Evolutionary conservation across 2,329 filamentous ascomycete species (phyloP).

Genomic region (Apiospora aurea): DNA sequence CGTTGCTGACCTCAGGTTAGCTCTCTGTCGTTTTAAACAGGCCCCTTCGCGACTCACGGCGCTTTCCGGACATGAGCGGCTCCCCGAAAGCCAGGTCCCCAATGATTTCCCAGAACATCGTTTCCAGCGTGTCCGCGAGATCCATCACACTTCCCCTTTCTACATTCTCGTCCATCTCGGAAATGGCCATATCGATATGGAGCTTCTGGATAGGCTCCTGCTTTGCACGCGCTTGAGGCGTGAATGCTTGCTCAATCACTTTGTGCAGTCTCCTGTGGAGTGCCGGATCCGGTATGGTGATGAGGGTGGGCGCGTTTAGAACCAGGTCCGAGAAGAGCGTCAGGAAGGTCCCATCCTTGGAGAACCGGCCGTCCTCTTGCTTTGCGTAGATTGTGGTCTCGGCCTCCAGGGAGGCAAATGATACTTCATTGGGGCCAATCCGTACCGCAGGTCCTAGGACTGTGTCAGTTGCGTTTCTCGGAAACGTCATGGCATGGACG

Average conservation of each 20-base stretch:
- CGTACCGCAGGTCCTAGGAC: neutral
- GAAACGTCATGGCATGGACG: no score
- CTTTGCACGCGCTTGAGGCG: neutral
- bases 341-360: slow-evolving; percentile 10
- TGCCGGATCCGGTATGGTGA: neutral
- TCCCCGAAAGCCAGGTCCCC: neutral
- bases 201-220: slow-evolving; percentile 8
- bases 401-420: neutral
- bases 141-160: neutral
- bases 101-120: slow-evolving; percentile 10
- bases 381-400: slow-evolving; percentile 8
- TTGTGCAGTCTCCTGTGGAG: neutral
- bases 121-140: neutral
- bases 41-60: neutral
- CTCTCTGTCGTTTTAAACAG: neutral
- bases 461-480: neutral
- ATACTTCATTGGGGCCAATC: neutral
- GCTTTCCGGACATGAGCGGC: neutral
- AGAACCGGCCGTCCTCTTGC: slow-evolving; percentile 4
- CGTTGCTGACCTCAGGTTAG: neutral
- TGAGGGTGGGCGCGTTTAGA: slow-evolving; percentile 9
- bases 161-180: neutral
- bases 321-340: slow-evolving; percentile 10
- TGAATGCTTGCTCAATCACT: slow-evolving; percentile 1
- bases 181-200: slow-evolving; percentile 12